Conservation (phyloP, 169 alveolate species). For the Plasmodium adleri region DNA sequence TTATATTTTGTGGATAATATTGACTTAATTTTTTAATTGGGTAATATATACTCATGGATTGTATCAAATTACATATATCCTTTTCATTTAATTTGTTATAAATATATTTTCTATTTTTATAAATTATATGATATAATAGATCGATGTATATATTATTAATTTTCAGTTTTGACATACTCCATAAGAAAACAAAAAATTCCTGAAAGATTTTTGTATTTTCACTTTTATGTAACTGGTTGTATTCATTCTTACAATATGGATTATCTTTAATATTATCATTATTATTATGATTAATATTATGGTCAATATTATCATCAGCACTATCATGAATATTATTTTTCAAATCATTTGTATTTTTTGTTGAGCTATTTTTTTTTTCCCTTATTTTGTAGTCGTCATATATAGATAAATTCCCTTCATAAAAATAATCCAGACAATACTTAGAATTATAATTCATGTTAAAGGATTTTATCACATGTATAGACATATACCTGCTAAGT, state of each 20-base stretch:
- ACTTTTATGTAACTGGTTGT: background rate
- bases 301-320: no score
- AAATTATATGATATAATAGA: conserved; percentile 26
- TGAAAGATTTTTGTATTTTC: conserved; percentile 19
- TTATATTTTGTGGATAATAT: background rate
- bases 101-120: conserved; percentile 32
- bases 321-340: background rate
- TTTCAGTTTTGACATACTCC: conserved; percentile 68
- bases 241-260: background rate
- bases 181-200: conserved; percentile 58
- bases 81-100: conserved; percentile 42
- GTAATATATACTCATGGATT: conserved; percentile 39
- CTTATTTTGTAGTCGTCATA: conserved; percentile 33
- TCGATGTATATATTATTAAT: conserved; percentile 69
- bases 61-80: conserved; percentile 64
- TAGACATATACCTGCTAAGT: conserved; percentile 57
- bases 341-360: background rate
- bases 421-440: conserved; percentile 34
- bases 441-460: background rate
- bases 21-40: conserved; percentile 62
- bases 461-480: conserved; percentile 7
- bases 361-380: conserved; percentile 19
- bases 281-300: no score
- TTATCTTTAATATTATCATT: no score
- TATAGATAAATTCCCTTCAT: conserved; percentile 41